Conservation (phyloP, 2,329 filamentous ascomycete species). For the Chaetoscypha palmicola region DNA sequence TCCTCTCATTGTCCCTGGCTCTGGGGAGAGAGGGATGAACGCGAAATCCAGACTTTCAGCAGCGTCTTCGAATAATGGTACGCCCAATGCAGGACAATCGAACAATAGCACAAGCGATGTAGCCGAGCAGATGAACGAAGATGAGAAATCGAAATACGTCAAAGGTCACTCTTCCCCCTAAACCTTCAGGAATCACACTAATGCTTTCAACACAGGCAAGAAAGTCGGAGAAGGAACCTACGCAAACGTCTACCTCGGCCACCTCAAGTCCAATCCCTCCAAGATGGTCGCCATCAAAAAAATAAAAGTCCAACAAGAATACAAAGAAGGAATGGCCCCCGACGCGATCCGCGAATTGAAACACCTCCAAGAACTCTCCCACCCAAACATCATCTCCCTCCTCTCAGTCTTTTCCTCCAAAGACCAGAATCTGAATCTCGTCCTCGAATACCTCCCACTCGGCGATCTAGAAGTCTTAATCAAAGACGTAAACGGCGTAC, state of each 20-base stretch:
- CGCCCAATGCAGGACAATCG: conserved; percentile 11
- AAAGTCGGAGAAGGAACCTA: conserved; percentile 96
- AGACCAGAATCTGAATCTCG: conserved; percentile 91
- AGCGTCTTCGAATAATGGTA: conserved; percentile 15
- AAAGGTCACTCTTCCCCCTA: conserved; percentile 51
- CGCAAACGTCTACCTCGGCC: conserved; percentile 87
- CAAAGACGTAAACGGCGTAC: conserved; percentile 69
- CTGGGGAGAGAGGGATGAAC: conserved; percentile 9
- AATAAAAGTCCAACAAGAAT: conserved; percentile 81
- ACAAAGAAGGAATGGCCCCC: conserved; percentile 84
- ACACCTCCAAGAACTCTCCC: conserved; percentile 85
- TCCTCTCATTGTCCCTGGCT: conserved; percentile 19
- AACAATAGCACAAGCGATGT: conserved; percentile 38
- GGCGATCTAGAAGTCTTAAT: conserved; percentile 94
- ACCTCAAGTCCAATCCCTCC: conserved; percentile 64
- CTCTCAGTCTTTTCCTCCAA: conserved; percentile 92
- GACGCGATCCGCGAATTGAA: conserved; percentile 95
- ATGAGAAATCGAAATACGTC: conserved; percentile 80
- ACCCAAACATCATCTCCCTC: conserved; percentile 92
- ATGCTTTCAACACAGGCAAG: no score
- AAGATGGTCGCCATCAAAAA: conserved; percentile 86
- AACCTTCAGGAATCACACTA: no score
- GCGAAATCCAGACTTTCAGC: conserved; percentile 16
- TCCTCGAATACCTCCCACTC: conserved; percentile 88
- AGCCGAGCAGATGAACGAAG: conserved; percentile 77